Conservation (phyloP, 768 basidiomycete species). For the Lentinula edodes region DNA sequence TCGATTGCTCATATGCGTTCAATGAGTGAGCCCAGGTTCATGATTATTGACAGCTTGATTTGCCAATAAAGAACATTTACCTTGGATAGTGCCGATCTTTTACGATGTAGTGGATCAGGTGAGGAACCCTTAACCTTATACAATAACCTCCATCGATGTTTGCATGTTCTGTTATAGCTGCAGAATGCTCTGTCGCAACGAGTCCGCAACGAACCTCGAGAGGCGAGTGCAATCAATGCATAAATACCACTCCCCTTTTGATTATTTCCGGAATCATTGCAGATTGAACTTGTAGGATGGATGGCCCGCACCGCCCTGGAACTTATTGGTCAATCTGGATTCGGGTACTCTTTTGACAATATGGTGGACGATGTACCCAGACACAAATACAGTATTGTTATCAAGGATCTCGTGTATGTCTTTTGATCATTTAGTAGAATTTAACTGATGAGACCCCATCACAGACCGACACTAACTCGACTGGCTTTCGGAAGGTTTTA, state of each 20-base stretch:
- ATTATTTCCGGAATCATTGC: background rate
- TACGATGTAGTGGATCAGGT: slow-evolving; percentile 4
- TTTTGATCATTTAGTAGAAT: background rate
- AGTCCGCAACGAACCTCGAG: slow-evolving; percentile 1
- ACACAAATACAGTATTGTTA: slow-evolving; percentile 8
- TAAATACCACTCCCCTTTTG: background rate
- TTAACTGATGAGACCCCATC: background rate
- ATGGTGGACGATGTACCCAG: slow-evolving; percentile 16
- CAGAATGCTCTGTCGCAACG: background rate
- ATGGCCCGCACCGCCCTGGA: slow-evolving; percentile 31
- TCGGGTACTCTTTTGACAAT: slow-evolving; percentile 31
- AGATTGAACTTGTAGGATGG: slow-evolving; percentile 27
- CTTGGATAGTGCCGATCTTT: background rate
- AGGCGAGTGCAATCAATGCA: slow-evolving; percentile 11
- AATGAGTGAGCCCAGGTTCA: slow-evolving; percentile 16
- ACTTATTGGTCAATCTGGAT: slow-evolving; percentile 31
- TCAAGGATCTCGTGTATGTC: slow-evolving; percentile 14
- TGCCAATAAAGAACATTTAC: background rate
- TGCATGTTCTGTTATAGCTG: background rate
- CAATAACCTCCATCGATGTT: background rate
- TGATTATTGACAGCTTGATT: background rate
- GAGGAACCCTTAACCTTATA: background rate
- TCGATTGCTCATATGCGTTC: slow-evolving; percentile 27
- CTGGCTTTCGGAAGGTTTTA: slow-evolving; percentile 7
- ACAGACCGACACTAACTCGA: background rate